Base-by-base conservation (phyloP, 164 flowering plant species). In the Akebia trifoliata region DNA sequence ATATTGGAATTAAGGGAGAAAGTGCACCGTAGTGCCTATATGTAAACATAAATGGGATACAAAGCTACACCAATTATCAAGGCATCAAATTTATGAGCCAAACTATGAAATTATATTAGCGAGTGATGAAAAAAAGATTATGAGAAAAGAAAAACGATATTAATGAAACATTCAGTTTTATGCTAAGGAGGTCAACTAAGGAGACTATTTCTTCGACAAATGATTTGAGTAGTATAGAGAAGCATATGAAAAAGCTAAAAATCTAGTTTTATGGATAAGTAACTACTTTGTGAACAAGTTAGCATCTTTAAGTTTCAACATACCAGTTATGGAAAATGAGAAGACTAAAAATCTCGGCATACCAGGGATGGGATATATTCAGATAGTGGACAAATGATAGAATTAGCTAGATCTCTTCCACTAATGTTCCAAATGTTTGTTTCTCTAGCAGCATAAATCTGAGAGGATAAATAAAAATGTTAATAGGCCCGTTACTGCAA, bases 361-460 rank as follows among this genome's bases (percentile, higher is more conserved):
- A 80, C 81, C 81, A 67, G 60, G 22, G 43, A 35, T 20, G 75
- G 71, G 42, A 79, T 74, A 47, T 69, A 76, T 39, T 76, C 75
- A 48, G 77, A 60, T 63, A 64, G 40, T 22, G 72, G 74, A n/a
- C 71, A 63, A 28, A 37, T 54, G 31, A 76, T 63, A 30, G 67
- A 65, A 45, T 59, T 48, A 35, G 74, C 73, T 18, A 79, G 57
- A 62, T 79, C 77, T 52, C 59, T 61, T 53, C 83, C 76, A 54
- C 59, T 48, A 11, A 74, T 42, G 44, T 70, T 65, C 75, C 73
- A 73, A 29, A 31, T 6, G 40, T 65, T 66, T 45, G 34, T 46
- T 70, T 79, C 83, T 70, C 80, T 74, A 37, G 75, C 72, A 72
- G 73, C 68, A 70, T 70, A 74, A 52, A 79, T 53, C 78, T 76